phyloP scores from a whole-genome alignment of 2,329 filamentous ascomycete genomes.

The Aspergillus pseudoviridinutans region DNA sequence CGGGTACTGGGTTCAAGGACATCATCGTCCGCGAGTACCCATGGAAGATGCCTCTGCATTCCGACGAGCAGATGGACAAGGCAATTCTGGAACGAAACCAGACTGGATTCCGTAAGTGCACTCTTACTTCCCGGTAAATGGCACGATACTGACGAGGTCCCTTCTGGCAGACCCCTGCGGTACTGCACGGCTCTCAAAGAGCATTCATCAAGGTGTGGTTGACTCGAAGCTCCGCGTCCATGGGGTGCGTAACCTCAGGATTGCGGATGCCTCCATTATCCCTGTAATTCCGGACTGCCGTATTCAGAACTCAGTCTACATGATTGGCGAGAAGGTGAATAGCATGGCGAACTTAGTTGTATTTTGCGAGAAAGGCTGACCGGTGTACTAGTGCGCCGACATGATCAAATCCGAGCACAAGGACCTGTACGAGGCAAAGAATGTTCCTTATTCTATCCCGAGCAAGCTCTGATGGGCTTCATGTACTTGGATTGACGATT shows the following conservation, averaged over 20 bases:
- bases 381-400: conserved; percentile 19
- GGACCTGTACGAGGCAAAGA: conserved; percentile 21
- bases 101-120: conserved; percentile 37
- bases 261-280: conserved; percentile 55
- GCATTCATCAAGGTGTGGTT: conserved; percentile 51
- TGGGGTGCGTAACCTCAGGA: conserved; percentile 51
- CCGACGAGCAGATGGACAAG: conserved; percentile 55
- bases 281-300: conserved; percentile 54
- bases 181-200: conserved; percentile 51
- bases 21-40: conserved; percentile 48
- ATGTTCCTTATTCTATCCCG: conserved; percentile 16
- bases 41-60: conserved; percentile 56
- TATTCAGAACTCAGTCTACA: conserved; percentile 60
- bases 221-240: conserved; percentile 51
- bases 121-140: background rate
- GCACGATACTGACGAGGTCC: background rate
- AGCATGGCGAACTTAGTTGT: conserved; percentile 6
- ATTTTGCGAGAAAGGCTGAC: conserved; percentile 9
- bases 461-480: conserved; percentile 11
- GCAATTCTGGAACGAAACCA: conserved; percentile 57
- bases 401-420: conserved; percentile 25
- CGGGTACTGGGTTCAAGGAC: conserved; percentile 53
- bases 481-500: no score
- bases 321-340: conserved; percentile 51
- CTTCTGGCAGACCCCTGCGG: conserved; percentile 48